Conservation (phyloP, 139 green algal genomes). For the Spirogloea muscicola region DNA sequence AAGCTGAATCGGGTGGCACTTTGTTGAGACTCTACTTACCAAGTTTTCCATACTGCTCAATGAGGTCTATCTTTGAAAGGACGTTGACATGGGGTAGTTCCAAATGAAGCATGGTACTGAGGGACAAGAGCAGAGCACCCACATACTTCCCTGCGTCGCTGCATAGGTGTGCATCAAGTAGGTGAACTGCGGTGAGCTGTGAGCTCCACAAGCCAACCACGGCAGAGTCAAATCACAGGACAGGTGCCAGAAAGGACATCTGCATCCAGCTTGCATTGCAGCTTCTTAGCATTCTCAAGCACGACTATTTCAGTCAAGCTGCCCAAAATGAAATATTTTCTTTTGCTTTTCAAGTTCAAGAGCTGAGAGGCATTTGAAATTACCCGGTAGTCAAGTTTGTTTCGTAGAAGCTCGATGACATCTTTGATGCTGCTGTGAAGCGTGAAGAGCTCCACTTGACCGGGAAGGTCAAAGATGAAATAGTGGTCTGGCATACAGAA, state of each 20-base stretch:
- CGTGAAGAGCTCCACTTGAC: constrained; percentile 68
- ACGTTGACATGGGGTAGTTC: constrained; percentile 96
- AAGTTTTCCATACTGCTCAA: constrained; percentile 82
- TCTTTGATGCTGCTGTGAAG: constrained; percentile 32
- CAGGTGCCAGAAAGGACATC: too few species aligned
- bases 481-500: constrained; percentile 79
- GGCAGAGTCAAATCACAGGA: too few species aligned
- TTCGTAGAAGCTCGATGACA: constrained; percentile 32
- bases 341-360: too few species aligned
- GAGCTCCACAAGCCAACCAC: too few species aligned
- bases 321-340: too few species aligned
- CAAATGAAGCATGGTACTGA: constrained; percentile 89
- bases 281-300: too few species aligned
- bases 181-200: constrained; percentile 65
- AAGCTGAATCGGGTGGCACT: too few species aligned
- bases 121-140: constrained; percentile 65
- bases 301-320: too few species aligned
- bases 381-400: constrained; percentile 51
- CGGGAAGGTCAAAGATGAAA: constrained; percentile 80
- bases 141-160: constrained; percentile 79
- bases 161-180: constrained; percentile 82
- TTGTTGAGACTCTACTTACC: constrained; percentile 41
- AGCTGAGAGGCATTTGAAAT: too few species aligned
- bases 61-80: constrained; percentile 95
- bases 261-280: too few species aligned